phyloP scores from a whole-genome alignment of 306 rosid species.

The Chamaecrista fasciculata region DNA sequence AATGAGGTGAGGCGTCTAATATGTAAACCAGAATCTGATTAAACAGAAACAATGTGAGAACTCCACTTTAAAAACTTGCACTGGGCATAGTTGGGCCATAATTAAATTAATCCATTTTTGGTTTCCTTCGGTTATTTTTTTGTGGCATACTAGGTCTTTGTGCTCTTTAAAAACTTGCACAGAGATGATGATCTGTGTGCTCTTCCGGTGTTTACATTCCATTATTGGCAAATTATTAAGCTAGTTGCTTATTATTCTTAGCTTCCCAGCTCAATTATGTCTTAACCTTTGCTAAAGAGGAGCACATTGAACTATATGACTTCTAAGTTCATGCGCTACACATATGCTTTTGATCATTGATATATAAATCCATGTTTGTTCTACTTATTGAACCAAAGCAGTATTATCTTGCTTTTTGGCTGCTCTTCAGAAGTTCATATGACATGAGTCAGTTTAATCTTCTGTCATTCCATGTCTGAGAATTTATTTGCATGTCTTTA shows the following conservation, averaged over 20 bases:
- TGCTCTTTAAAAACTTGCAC: not conserved
- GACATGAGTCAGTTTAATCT: not conserved
- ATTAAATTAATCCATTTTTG: not conserved
- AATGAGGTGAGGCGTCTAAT: not conserved
- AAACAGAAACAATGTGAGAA: conserved; percentile 4
- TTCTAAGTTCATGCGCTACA: not conserved
- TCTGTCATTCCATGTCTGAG: not conserved
- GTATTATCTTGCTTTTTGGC: conserved; percentile 8
- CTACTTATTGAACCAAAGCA: conserved; percentile 9
- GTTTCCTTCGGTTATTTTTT: not conserved
- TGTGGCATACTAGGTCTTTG: not conserved
- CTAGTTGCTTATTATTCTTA: not conserved
- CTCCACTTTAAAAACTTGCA: not conserved
- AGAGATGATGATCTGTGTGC: not conserved
- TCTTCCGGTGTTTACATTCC: not conserved
- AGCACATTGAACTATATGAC: not conserved
- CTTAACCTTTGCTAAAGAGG: conserved; percentile 1
- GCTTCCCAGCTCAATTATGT: not conserved
- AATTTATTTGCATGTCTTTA: not conserved
- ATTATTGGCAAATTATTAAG: not conserved
- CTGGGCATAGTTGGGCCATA: not conserved
- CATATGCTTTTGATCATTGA: not conserved
- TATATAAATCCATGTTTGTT: not conserved
- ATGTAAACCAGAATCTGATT: not conserved
- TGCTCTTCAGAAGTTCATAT: not conserved